Percentiles rank a stretch among this genome's conserved stretches.
Evolutionary conservation across 257 asterid genomes (phyloP).

Genomic region (Petrea volubilis): DNA sequence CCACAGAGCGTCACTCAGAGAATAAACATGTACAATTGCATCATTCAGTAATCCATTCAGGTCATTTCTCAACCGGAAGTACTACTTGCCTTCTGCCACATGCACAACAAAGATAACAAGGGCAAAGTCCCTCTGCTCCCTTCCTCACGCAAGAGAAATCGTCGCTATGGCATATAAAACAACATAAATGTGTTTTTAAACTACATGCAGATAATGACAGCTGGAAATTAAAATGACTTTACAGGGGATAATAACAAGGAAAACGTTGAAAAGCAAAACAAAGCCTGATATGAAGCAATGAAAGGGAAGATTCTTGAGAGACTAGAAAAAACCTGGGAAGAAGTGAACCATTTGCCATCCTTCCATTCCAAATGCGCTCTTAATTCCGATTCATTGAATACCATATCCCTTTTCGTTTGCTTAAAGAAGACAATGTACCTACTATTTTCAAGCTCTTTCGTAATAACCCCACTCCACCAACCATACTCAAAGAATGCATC

Average conservation of each 20-base stretch:
- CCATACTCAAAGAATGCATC: slow-evolving; percentile 57
- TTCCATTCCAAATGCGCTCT: slow-evolving; percentile 87
- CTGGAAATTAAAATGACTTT: background rate
- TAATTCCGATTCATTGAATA: slow-evolving; percentile 44
- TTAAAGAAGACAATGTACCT: slow-evolving; percentile 52
- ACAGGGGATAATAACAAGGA: background rate
- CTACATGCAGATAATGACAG: slow-evolving; percentile 25
- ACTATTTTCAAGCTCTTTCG: slow-evolving; percentile 48
- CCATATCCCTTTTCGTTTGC: slow-evolving; percentile 36
- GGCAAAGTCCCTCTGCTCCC: slow-evolving; percentile 20
- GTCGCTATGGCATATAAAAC: slow-evolving; percentile 9
- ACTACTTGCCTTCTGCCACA: slow-evolving; percentile 29
- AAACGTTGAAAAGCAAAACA: background rate
- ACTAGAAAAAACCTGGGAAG: slow-evolving; percentile 58
- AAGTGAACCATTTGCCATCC: slow-evolving; percentile 68
- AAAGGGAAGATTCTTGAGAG: background rate
- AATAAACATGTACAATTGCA: background rate
- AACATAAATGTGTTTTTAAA: slow-evolving; percentile 4
- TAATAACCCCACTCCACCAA: slow-evolving; percentile 74
- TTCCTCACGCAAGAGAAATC: slow-evolving; percentile 15
- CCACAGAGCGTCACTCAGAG: background rate
- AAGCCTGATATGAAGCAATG: background rate
- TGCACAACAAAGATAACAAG: slow-evolving; percentile 36
- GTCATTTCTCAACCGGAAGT: slow-evolving; percentile 17
- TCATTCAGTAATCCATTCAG: slow-evolving; percentile 12